Evolutionary conservation across 306 rosid species (phyloP).

Genomic region (Dalbergia cultrata): DNA sequence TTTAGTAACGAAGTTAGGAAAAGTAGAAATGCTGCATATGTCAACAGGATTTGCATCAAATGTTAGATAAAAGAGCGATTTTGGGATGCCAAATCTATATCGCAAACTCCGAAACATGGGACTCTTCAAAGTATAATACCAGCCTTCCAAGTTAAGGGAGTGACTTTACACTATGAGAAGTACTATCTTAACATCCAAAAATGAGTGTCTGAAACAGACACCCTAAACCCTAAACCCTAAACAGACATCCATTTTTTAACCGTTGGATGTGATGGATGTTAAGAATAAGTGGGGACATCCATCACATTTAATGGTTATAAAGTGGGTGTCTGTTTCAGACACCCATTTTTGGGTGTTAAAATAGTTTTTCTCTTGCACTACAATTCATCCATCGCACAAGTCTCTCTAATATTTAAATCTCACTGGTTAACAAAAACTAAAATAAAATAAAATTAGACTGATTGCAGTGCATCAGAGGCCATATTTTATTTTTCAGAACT

Average conservation of each 20-base stretch:
- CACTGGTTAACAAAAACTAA: too few species aligned
- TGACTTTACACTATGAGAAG: slow-evolving; percentile 4
- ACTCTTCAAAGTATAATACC: slow-evolving; percentile 12
- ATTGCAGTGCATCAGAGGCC: background rate
- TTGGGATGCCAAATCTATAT: slow-evolving; percentile 35
- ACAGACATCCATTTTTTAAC: too few species aligned
- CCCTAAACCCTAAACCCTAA: too few species aligned
- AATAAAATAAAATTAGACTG: background rate
- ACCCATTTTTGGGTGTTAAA: too few species aligned
- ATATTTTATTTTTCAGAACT: background rate
- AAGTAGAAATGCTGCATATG: slow-evolving; percentile 17
- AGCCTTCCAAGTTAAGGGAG: background rate
- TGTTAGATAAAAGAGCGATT: slow-evolving; percentile 2
- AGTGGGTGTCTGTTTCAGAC: too few species aligned
- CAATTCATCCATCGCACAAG: background rate
- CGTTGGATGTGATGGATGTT: too few species aligned
- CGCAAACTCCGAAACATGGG: slow-evolving; percentile 36
- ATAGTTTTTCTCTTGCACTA: too few species aligned
- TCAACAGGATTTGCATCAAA: slow-evolving; percentile 41
- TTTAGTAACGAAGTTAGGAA: slow-evolving; percentile 19
- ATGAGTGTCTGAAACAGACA: too few species aligned
- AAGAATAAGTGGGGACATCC: too few species aligned
- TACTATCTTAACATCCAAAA: too few species aligned
- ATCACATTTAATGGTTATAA: too few species aligned
- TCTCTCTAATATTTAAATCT: background rate